Base-by-base conservation (phyloP, 768 basidiomycete species). In the Tricholoma terreum region DNA sequence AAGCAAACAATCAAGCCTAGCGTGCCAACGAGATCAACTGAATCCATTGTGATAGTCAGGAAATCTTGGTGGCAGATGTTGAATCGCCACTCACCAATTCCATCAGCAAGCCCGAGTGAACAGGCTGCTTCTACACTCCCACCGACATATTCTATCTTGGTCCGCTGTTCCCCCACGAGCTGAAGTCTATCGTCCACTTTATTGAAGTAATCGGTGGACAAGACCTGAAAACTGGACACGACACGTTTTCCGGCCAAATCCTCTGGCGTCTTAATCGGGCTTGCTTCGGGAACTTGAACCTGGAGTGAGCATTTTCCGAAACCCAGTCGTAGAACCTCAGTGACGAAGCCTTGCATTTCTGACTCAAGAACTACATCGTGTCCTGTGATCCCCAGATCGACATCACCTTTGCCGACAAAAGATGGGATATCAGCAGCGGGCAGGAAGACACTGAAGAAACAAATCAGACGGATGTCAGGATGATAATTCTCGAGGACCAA, bases 121-220 rank as follows among this genome's bases (percentile, higher is more conserved):
- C 97, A 99, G 35, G 97, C 97, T 7, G 96, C 97, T 73, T 99
- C 97, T 0, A 99, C 97, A 66, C 94, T 96, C 2, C 97, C 97
- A 2, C 97, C 95, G 2, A 99, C 88, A 69, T 98, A 98, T 70
- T 95, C 92, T 30, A 99, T 92, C 69, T 81, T 84, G 0, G 97
- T 98, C 62, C 75, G 77, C 36, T 81, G 67, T 9, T 81, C 83
- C 0, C 73, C 87, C 10, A 72, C 64, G n/a, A 87, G 72, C 12
- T 77, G 71, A 24, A 84, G 61, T 46, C 73, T 74, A 12, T 77
- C 73, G 61, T 94, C 93, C 0, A 94, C 54, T 46, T 77, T 70
- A 10, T 71, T 75, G 66, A 99, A 99, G 68, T 92, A 92, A 52
- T 85, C 75, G 12, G 78, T 88, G 0, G 93, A 82, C 10, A 98